Percentiles rank a stretch among this genome's conserved stretches.
Conservation (phyloP, 257 asterid genomes). For the Lycium ferocissimum region DNA sequence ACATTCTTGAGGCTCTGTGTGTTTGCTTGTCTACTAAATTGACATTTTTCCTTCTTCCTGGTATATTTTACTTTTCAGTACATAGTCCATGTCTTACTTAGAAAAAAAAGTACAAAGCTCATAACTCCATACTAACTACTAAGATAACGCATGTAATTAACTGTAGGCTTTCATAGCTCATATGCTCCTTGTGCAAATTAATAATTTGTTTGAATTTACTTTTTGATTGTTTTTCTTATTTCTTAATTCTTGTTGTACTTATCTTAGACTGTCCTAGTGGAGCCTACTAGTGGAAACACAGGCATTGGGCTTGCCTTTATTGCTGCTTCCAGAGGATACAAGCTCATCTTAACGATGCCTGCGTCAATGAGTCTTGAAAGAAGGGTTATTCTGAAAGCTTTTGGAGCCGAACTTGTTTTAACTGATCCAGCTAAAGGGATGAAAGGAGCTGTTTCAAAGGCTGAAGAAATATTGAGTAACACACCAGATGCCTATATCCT, state of each 20-base stretch:
- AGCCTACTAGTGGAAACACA: slow-evolving; percentile 98
- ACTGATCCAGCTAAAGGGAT: slow-evolving; percentile 94
- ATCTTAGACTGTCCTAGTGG: slow-evolving; percentile 87
- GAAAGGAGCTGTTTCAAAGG: slow-evolving; percentile 95
- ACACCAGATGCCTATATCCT: slow-evolving; percentile 92
- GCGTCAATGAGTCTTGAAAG: slow-evolving; percentile 99
- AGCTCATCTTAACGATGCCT: slow-evolving; percentile 99
- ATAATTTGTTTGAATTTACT: not conserved
- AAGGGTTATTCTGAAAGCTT: slow-evolving; percentile 96
- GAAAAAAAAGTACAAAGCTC: not conserved
- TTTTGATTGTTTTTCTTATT: not conserved
- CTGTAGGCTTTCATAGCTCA: not conserved
- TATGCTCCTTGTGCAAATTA: slow-evolving; percentile 11
- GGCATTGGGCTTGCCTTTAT: slow-evolving; percentile 98
- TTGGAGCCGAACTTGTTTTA: slow-evolving; percentile 94
- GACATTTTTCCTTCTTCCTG: not conserved
- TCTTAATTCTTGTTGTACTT: slow-evolving; percentile 30
- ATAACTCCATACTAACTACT: not conserved
- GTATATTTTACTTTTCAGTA: slow-evolving; percentile 5
- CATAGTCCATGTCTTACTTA: not conserved
- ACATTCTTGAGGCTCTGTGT: not conserved
- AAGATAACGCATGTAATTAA: not conserved
- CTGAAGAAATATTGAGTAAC: slow-evolving; percentile 77
- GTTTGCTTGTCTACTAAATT: not conserved
- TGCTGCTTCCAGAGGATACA: slow-evolving; percentile 98